Evolutionary conservation across 2,329 filamentous ascomycete genomes (phyloP).

Genomic region (Erysiphe neolycopersici): DNA sequence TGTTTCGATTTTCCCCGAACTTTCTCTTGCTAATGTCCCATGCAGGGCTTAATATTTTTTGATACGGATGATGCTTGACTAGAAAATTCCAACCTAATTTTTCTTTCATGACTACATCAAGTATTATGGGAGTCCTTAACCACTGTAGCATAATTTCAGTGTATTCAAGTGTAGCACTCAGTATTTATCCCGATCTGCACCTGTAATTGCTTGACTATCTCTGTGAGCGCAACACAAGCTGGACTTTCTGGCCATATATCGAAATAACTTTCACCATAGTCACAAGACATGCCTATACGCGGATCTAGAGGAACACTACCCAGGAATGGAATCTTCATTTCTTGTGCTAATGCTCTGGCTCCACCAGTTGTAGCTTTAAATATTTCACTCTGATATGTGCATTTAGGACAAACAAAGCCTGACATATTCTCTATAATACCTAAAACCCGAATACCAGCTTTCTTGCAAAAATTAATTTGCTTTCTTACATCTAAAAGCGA

Average conservation of each 20-base stretch:
- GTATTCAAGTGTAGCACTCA: no score
- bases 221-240: conserved; percentile 55
- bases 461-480: conserved; percentile 92
- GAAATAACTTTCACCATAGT: conserved; percentile 93
- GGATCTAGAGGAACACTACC: conserved; percentile 81
- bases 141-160: no score
- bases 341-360: conserved; percentile 50
- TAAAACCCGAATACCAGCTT: conserved; percentile 69
- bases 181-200: conserved; percentile 25
- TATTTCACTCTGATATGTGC: conserved; percentile 57
- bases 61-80: no score
- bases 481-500: conserved; percentile 78
- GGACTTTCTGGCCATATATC: conserved; percentile 85
- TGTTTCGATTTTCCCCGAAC: no score
- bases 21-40: no score
- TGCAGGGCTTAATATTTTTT: no score
- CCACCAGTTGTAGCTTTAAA: conserved; percentile 84
- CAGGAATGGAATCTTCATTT: conserved; percentile 70
- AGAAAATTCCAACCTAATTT: no score
- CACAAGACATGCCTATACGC: conserved; percentile 82
- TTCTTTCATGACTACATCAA: no score
- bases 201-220: conserved; percentile 50
- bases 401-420: conserved; percentile 86
- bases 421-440: conserved; percentile 97
- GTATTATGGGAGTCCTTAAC: no score